A percentile compares a stretch with the other conserved stretches of the same genome.
Evolutionary conservation across 164 flowering plant genomes (phyloP).

Genomic region (Chimonanthus praecox): DNA sequence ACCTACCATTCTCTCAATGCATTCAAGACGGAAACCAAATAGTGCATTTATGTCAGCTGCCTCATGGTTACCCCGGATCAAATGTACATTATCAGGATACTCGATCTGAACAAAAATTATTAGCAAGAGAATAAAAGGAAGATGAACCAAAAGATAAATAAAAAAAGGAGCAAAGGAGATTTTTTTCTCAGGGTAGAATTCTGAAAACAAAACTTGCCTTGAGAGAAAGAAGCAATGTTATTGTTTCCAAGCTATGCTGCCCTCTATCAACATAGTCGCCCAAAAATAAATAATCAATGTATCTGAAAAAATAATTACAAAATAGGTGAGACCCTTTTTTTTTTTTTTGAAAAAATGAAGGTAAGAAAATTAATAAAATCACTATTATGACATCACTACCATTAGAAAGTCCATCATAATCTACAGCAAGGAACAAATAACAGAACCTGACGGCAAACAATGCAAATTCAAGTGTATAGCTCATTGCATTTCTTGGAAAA

Average conservation of each 20-base stretch:
- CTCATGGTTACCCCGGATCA: conserved; percentile 82
- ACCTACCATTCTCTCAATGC: conserved; percentile 71
- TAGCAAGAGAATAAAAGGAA: not conserved
- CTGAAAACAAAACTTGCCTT: conserved; percentile 48
- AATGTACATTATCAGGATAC: conserved; percentile 40
- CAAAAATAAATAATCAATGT: conserved; percentile 91
- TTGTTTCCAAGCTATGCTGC: conserved; percentile 93
- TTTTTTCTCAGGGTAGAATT: not conserved
- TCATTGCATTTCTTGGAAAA: not conserved
- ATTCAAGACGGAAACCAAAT: conserved; percentile 44
- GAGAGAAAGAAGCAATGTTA: conserved; percentile 81
- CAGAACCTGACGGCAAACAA: not conserved
- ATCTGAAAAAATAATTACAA: conserved; percentile 41
- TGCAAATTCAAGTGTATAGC: not conserved
- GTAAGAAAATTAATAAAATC: no score
- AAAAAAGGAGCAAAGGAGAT: not conserved
- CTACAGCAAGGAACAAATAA: not conserved
- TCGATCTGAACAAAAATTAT: conserved; percentile 50
- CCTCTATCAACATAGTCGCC: conserved; percentile 99
- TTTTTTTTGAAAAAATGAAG: no score
- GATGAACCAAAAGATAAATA: not conserved
- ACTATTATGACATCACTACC: not conserved
- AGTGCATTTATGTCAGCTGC: conserved; percentile 83
- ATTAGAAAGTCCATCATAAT: no score
- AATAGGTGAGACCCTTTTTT: no score